phyloP scores from a whole-genome alignment of 169 alveolate genomes.

The Plasmodium ovale region DNA sequence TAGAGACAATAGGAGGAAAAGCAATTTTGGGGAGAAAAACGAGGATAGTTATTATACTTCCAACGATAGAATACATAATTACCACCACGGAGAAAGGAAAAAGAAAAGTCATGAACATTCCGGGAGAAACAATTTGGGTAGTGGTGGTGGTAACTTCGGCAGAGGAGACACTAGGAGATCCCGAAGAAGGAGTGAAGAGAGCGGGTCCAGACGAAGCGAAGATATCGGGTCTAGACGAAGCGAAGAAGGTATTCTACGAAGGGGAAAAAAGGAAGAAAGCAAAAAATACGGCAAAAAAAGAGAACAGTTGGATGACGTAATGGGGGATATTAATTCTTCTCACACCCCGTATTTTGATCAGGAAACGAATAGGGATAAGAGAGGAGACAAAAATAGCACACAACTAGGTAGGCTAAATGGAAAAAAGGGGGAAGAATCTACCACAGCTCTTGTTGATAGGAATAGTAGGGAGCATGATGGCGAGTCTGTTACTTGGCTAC shows the following conservation, averaged over 20 bases:
- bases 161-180: neutral
- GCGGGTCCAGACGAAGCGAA: neutral
- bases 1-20: neutral
- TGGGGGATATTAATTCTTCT: neutral
- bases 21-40: neutral
- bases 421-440: neutral
- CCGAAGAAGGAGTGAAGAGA: neutral
- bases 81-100: neutral
- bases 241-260: neutral
- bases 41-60: neutral
- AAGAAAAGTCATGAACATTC: neutral
- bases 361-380: neutral
- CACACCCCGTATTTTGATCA: neutral
- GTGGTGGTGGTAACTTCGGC: neutral
- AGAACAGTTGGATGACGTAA: neutral
- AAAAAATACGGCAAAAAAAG: neutral
- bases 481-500: too few species aligned
- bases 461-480: too few species aligned
- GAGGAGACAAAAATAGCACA: neutral
- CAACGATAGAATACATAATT: neutral
- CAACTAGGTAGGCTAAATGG: neutral
- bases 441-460: neutral
- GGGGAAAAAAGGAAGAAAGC: neutral
- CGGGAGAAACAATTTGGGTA: neutral
- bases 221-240: neutral